Evolutionary conservation across 1,284 basidiomycete genomes (phyloP), one percentile per base, ranked within the genome.

Genomic region (Sphagnurus paluster): DNA sequence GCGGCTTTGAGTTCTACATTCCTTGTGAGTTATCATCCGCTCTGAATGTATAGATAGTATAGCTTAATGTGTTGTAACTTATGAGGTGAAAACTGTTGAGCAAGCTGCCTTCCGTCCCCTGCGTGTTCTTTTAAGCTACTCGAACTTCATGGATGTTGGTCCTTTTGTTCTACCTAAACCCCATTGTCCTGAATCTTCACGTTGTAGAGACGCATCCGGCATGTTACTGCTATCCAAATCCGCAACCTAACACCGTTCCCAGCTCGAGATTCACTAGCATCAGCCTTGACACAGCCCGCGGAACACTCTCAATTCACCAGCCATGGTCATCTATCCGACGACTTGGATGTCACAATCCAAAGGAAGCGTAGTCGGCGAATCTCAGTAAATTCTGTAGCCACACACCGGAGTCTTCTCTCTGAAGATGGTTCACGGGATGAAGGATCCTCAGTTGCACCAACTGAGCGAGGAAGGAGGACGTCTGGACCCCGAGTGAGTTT

Each of bases 161-260:
- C 26, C 16, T 43, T 48, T 52, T 5, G n/a, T n/a, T n/a, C n/a
- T 20, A 28, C 16, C n/a, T 6, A 17, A 42, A 9, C 25, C 14
- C 29, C 21, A 34, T 17, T 34, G 24, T 24, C 19, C 40, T 39
- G 26, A 48, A 34, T 45, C 39, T 49, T 20, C 48, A 23, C 17
- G 21, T 42, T 48, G 30, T 49, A 90, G 80, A 80, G 80, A 56
- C 83, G 85, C 30, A 71, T 90, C 51, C 80, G 88, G 54, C 88
- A 92, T 67, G 75, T 93, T 41, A 75, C 77, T 37, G 75, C 80
- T 28, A 72, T 93, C 47, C 83, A 89, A 67, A 72, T 93, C 52
- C 79, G 83, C 51, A 92, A 93, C 59, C 71, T 93, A 32, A 88
- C 89, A 9, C 87, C 87, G 2, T 89, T 88, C 61, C 88, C 90